Evolutionary conservation across 106 monocot genomes (phyloP).

Genomic region (Dendrobium officinale): DNA sequence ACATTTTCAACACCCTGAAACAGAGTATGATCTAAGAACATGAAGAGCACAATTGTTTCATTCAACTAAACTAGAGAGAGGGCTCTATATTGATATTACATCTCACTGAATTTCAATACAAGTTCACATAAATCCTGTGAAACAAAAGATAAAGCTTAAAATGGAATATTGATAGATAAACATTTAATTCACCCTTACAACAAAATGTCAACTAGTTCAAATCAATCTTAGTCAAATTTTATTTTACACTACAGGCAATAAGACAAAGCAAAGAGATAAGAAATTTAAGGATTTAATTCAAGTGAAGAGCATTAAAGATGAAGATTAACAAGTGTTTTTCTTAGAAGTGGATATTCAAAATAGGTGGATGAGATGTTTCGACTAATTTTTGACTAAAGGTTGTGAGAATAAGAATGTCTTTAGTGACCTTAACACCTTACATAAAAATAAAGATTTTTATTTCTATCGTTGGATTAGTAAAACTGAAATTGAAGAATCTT

Average conservation of each 20-base stretch:
- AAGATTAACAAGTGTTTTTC: too few relatives aligned
- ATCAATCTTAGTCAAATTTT: not conserved
- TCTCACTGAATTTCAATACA: not conserved
- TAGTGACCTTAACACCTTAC: too few relatives aligned
- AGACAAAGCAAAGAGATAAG: too few relatives aligned
- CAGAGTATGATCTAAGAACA: not conserved
- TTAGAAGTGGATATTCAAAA: too few relatives aligned
- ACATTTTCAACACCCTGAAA: conserved; percentile 47
- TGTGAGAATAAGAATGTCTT: too few relatives aligned
- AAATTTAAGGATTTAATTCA: too few relatives aligned
- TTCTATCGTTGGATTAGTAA: too few relatives aligned
- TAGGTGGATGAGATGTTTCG: too few relatives aligned
- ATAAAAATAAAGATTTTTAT: too few relatives aligned
- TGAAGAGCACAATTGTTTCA: not conserved
- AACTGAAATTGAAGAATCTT: too few relatives aligned
- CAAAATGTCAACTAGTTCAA: not conserved
- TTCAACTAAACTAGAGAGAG: not conserved
- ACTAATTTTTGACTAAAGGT: too few relatives aligned
- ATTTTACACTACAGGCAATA: not conserved
- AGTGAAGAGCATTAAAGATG: too few relatives aligned
- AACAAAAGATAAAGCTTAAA: not conserved
- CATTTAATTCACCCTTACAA: not conserved
- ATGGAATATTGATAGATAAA: not conserved
- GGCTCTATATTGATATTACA: not conserved
- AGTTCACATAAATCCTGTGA: not conserved